phyloP scores from a whole-genome alignment of 2,329 filamentous ascomycete species.

The Fusarium temperatum region DNA sequence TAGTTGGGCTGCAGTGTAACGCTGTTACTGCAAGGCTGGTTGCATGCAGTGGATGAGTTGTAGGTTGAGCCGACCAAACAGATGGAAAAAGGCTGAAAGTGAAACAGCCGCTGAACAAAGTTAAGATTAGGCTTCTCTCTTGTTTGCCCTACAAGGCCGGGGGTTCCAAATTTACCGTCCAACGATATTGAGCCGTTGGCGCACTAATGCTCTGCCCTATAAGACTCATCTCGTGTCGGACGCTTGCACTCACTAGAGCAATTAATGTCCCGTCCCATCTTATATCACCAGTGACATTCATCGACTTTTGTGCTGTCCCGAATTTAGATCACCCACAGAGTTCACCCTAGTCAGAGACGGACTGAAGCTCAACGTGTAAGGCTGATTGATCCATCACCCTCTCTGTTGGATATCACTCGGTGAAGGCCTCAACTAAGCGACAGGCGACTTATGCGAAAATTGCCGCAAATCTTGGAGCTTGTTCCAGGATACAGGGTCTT shows the following conservation, averaged over 20 bases:
- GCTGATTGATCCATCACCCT: not conserved
- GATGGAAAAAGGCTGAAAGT: conserved; percentile 16
- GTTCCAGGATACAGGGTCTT: not conserved
- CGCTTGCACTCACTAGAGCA: not conserved
- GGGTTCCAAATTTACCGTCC: conserved; percentile 27
- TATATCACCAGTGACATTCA: not conserved
- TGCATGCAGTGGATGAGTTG: not conserved
- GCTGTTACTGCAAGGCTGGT: conserved; percentile 11
- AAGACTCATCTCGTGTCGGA: conserved; percentile 5
- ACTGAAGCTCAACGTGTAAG: not conserved
- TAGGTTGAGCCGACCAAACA: not conserved
- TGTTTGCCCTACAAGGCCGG: conserved; percentile 18
- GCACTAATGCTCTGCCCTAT: conserved; percentile 20
- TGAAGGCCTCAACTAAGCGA: not conserved
- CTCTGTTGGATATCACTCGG: not conserved
- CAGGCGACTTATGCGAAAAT: conserved; percentile 4
- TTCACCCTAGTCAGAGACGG: not conserved
- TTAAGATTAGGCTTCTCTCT: conserved; percentile 38
- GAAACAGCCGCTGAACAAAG: conserved; percentile 33
- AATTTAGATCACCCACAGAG: not conserved
- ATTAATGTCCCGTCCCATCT: not conserved
- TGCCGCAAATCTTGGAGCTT: not conserved
- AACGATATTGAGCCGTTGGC: conserved; percentile 7
- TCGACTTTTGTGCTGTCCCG: not conserved
- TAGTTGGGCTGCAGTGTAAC: conserved; percentile 5